Evolutionary conservation across 2,329 filamentous ascomycete genomes (phyloP), one percentile per base, ranked within the genome.

Genomic region (Corynespora cassiicola): DNA sequence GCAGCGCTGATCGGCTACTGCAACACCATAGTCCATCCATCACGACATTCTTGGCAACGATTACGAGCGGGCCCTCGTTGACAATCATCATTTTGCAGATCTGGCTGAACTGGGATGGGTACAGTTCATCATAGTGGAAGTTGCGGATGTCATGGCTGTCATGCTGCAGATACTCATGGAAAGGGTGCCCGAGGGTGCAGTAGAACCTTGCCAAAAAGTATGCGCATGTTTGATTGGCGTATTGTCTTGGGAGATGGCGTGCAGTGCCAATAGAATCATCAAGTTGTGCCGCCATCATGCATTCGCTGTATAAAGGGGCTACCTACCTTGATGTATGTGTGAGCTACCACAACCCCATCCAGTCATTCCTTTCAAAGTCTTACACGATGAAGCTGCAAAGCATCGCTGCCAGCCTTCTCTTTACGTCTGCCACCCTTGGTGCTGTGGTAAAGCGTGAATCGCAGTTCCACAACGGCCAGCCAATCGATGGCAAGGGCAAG

Each of bases 401-500:
- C 10, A 16, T 56, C 40, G 42, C 17, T 45, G 56, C 50, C 31
- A 56, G 30, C 19, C 39, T 52, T 25, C 39, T 57, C 25, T 56
- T 52, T 37, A 34, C 44, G 2, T 53, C 47, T 7, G 36, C 48
- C 15, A 31, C 51, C 5, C 33, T 55, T 20, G 52, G 38, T 30
- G 56, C 36, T 17, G 53, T 61, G 9, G 29, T 61, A 16, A 58
- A 52, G 42, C 39, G 57, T 4, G 36, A 63, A 41, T 42, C 64
- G 40, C 43, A 68, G 20, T 81, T 81, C 51, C 55, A 61, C 7
- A 58, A 79, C 27, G 81, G 80, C 5, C 71, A 84, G 44, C 81
- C 82, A 7, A 76, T 78, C 47, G 77, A 79, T 53, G 74, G 68
- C 18, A 75, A 74, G 18, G 79, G 80, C 23, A 84, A 81, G 53